Evolutionary conservation across 179 eudicot species (phyloP), one percentile per base, ranked within the genome.

Genomic region (Beta corolliflora): DNA sequence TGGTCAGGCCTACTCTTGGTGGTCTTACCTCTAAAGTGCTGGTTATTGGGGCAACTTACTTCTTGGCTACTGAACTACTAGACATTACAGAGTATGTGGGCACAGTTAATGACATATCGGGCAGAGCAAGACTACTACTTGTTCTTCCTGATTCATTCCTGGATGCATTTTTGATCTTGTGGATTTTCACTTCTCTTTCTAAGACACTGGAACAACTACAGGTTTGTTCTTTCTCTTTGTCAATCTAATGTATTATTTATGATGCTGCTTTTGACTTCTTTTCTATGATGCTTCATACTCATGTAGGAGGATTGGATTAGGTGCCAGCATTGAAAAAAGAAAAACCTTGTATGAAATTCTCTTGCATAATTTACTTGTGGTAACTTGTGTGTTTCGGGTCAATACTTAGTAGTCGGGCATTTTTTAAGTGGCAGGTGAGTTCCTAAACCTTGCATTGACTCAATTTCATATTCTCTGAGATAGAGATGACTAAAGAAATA

Each of bases 171-270:
- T 78, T 97, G 59, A 94, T 97, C 80, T 75, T 92, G 82, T 97
- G 99, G 99, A 93, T 97, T 85, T 97, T 97, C 81, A 91, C 95
- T 63, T 93, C 99, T 79, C 98, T 97, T 87, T 97, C 99, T 5
- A 93, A 88, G 92, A 97, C 98, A 16, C 88, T 97, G 52, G 98
- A 94, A 82, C 97, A 94, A 84, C 91, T 97, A 71, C 99, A 97
- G 97, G 99, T 97, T 84, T 53, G 81, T 75, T 25, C 2, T 69
- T 56, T 61, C 25, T 75, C 10, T 54, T 59, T 75, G 52, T 44
- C 7, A 9, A 31, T 71, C 50, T 56, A 41, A n/a, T 74, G 64
- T 63, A 31, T 61, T 65, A 15, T 73, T 71, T 59, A 13, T 54
- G 13, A 64, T 55, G 9, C 56, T 21, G 18, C 67, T 66, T 48